Conservation (phyloP, 495 filamentous ascomycete species). For the Penicillium waksmanii region DNA sequence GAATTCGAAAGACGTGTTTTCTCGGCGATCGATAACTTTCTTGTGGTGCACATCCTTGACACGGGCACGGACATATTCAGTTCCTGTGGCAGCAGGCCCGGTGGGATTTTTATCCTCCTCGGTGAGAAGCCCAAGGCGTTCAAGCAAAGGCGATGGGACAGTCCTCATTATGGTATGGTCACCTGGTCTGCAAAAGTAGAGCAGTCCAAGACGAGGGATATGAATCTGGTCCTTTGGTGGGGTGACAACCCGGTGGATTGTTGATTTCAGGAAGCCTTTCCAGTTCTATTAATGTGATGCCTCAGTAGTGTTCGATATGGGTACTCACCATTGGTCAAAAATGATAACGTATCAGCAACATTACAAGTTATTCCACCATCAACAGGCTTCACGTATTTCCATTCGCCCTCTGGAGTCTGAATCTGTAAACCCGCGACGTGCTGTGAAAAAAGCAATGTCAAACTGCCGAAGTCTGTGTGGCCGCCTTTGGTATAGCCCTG, state of each 20-base stretch:
- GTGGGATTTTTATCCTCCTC: conserved; percentile 34
- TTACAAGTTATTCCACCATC: conserved; percentile 52
- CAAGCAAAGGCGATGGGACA: conserved; percentile 48
- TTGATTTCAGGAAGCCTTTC: conserved; percentile 47
- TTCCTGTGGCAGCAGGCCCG: conserved; percentile 37
- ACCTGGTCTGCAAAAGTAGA: conserved; percentile 49
- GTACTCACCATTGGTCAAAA: conserved; percentile 39
- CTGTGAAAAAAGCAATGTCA: conserved; percentile 60
- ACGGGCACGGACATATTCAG: conserved; percentile 50
- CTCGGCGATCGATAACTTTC: conserved; percentile 38
- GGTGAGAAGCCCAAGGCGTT: conserved; percentile 47
- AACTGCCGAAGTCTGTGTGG: conserved; percentile 58
- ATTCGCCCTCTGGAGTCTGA: conserved; percentile 44
- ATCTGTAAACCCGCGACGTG: conserved; percentile 58
- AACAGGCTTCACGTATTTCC: conserved; percentile 53
- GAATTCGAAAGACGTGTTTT: conserved; percentile 45
- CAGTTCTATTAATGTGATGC: not conserved
- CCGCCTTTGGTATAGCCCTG: conserved; percentile 49
- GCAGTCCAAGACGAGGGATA: conserved; percentile 46
- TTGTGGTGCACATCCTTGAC: conserved; percentile 50
- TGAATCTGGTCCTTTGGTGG: conserved; percentile 50
- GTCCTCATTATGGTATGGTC: conserved; percentile 48
- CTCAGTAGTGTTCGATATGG: not conserved
- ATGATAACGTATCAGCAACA: conserved; percentile 48
- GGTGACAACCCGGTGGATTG: conserved; percentile 53